These are phyloP conservation scores for Hypomontagnella submonticulosa DNA, from an alignment of 495 filamentous ascomycete species.

Conservation along the genomic window DNA sequence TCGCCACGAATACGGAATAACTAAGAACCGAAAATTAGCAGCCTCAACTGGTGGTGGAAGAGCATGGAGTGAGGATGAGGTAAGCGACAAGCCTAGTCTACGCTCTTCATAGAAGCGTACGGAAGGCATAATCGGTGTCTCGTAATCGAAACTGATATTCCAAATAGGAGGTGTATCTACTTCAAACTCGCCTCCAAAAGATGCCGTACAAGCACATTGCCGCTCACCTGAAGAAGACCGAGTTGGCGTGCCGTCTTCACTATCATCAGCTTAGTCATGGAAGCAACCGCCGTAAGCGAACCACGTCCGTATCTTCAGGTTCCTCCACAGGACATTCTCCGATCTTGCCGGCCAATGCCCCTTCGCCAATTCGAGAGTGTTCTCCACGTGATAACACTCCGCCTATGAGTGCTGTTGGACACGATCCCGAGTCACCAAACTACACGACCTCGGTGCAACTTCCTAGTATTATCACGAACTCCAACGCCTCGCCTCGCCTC, in stretches of 20 bases:
- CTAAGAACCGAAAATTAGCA: slow-evolving; percentile 68
- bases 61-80: slow-evolving; percentile 83
- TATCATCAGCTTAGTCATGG: slow-evolving; percentile 87
- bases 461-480: slow-evolving; percentile 56
- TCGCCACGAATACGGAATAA: slow-evolving; percentile 64
- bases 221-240: slow-evolving; percentile 83
- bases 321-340: slow-evolving; percentile 62
- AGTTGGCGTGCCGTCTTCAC: slow-evolving; percentile 84
- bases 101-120: not conserved
- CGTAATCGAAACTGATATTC: slow-evolving; percentile 34
- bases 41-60: slow-evolving; percentile 76
- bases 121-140: not conserved
- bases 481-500: slow-evolving; percentile 56
- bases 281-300: slow-evolving; percentile 76
- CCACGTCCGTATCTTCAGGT: slow-evolving; percentile 69
- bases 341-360: slow-evolving; percentile 54
- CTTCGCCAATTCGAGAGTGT: slow-evolving; percentile 60
- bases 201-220: slow-evolving; percentile 93
- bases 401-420: slow-evolving; percentile 50
- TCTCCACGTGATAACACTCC: slow-evolving; percentile 53
- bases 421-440: slow-evolving; percentile 51
- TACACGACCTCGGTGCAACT: slow-evolving; percentile 53
- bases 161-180: slow-evolving; percentile 80
- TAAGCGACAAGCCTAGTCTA: slow-evolving; percentile 50
- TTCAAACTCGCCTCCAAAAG: slow-evolving; percentile 84